A percentile compares a stretch with the other conserved stretches of the same genome.
phyloP scores from a whole-genome alignment of 2,329 filamentous ascomycete genomes.

The Apiospora phragmitis region DNA sequence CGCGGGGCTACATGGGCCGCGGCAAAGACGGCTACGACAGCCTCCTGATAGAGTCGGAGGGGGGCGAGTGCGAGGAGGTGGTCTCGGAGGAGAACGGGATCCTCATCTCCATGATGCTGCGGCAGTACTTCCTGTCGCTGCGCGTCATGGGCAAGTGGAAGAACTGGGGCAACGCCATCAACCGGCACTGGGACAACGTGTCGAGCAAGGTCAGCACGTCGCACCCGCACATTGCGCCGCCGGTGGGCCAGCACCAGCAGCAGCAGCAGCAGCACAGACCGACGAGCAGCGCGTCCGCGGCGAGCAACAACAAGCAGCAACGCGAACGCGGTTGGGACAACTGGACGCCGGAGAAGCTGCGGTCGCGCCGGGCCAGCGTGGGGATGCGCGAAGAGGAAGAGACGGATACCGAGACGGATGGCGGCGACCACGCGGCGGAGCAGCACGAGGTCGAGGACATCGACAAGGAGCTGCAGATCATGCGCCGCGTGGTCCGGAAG shows the following conservation, averaged over 20 bases:
- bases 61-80: constrained; percentile 74
- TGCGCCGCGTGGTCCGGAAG: constrained; percentile 68
- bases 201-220: constrained; percentile 59
- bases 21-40: constrained; percentile 84
- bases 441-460: constrained; percentile 38
- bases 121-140: constrained; percentile 88
- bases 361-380: constrained; percentile 33
- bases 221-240: constrained; percentile 45
- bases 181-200: constrained; percentile 66
- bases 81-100: constrained; percentile 86
- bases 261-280: too few relatives aligned
- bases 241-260: constrained; percentile 19
- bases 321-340: constrained; percentile 35
- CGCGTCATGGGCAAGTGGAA: constrained; percentile 81
- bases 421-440: constrained; percentile 23
- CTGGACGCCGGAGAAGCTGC: constrained; percentile 38
- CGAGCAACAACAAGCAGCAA: constrained; percentile 17
- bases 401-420: constrained; percentile 40
- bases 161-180: constrained; percentile 63
- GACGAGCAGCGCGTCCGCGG: constrained; percentile 6
- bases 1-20: constrained; percentile 83
- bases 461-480: constrained; percentile 61
- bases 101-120: constrained; percentile 80
- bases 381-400: constrained; percentile 40
- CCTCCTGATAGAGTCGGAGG: constrained; percentile 73